Base-by-base conservation (phyloP, 2,329 filamentous ascomycete species). In the Chrysoporthe puriensis region DNA sequence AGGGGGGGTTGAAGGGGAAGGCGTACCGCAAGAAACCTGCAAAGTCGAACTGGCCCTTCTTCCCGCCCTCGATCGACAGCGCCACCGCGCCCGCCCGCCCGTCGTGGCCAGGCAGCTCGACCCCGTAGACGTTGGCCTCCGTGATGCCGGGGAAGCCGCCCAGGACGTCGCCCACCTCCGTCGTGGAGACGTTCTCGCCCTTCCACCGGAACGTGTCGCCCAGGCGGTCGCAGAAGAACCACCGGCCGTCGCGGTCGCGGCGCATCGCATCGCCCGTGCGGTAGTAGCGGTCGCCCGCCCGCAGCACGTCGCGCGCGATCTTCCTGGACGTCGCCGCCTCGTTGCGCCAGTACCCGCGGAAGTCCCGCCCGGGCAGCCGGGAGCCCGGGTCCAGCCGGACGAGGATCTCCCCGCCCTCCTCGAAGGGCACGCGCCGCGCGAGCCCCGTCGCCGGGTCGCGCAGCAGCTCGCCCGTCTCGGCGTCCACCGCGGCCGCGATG, bases 171-270 rank as follows among this genome's bases (percentile, higher is more conserved):
- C 88, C 83, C 0, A 92, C 90, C 77, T 92, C 90, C 13, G 88
- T 80, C 52, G 88, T 90, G 13, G 85, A 88, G 52, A 90, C 87
- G 71, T 91, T 90, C 77, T 90, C 88, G 63, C 86, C 86, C 76
- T 92, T 92, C 90, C 90, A 92, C 43, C 91, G 84, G 77, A 90
- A 93, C 0, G 91, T 93, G 76, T 93, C 91, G 1, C 90, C 90
- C 1, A 92, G 82, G 4, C 79, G 82, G 72, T 93, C 91, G 48
- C 90, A 77, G 76, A 93, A 93, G 77, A 84, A 92, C 86, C 88
- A 90, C 11, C 88, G 81, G 0, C 90, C 90, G 63, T 93, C 88
- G 1, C 71, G 71, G 70, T 90, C 86, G 26, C 86, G 81, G 3
- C 87, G 79, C 50, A 93, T 75, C 0, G 90, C 85, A 75, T 93